Percentiles rank a stretch among this genome's conserved stretches.
Evolutionary conservation across 495 filamentous ascomycete genomes (phyloP).

Genomic region (Aspergillus wentii): DNA sequence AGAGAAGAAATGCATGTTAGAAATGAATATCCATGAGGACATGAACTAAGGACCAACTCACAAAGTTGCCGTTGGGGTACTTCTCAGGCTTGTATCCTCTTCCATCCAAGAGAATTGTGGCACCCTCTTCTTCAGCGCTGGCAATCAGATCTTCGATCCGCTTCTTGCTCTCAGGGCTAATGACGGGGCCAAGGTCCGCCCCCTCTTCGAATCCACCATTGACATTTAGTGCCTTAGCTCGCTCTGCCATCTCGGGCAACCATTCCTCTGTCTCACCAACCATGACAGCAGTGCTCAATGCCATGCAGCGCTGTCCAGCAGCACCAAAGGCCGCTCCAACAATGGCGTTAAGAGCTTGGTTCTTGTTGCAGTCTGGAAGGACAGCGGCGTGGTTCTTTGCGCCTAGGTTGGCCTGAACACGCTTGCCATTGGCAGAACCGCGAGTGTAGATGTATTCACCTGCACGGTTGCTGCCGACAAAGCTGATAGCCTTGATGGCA

Average conservation of each 20-base stretch:
- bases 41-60: conserved; percentile 36
- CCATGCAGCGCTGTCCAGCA: conserved; percentile 97
- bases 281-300: conserved; percentile 87
- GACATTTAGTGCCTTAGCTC: conserved; percentile 82
- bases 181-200: conserved; percentile 94
- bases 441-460: conserved; percentile 95
- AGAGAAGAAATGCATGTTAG: neutral
- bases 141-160: conserved; percentile 87
- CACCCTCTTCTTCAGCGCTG: conserved; percentile 86
- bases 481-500: conserved; percentile 95
- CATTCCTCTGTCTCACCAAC: conserved; percentile 93
- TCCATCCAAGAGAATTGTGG: conserved; percentile 91
- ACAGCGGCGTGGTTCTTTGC: conserved; percentile 98
- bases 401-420: conserved; percentile 95
- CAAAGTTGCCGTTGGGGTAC: conserved; percentile 96
- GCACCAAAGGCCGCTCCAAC: conserved; percentile 94
- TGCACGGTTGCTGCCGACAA: conserved; percentile 93
- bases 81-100: conserved; percentile 82
- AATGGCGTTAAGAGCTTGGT: conserved; percentile 92
- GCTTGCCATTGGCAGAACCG: conserved; percentile 85
- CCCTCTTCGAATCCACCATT: conserved; percentile 94
- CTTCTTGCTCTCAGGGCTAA: conserved; percentile 85
- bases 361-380: conserved; percentile 96
- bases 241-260: conserved; percentile 86
- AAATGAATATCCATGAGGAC: neutral